Evolutionary conservation across 2,329 filamentous ascomycete genomes (phyloP).

Genomic region (Hypocrella siamensis): DNA sequence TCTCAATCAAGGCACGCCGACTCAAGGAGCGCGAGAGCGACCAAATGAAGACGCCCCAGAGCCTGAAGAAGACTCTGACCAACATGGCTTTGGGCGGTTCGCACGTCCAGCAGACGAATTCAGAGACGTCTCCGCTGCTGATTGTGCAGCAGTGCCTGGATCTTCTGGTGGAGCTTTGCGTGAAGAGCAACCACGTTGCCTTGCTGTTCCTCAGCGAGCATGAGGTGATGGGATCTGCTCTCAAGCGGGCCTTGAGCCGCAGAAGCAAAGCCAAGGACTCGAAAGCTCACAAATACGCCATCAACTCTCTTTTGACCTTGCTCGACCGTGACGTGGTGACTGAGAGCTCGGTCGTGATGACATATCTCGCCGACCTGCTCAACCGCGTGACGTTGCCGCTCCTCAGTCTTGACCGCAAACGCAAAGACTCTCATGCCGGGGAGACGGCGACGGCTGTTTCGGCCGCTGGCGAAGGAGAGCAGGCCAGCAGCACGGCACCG

Average conservation of each 20-base stretch:
- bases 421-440: constrained; percentile 20
- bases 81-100: constrained; percentile 29
- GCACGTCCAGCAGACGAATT: constrained; percentile 37
- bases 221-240: constrained; percentile 54
- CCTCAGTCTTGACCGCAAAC: constrained; percentile 56
- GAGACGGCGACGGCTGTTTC: constrained; percentile 14
- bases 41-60: constrained; percentile 66
- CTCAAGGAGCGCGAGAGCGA: constrained; percentile 44
- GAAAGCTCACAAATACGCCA: constrained; percentile 72
- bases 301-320: constrained; percentile 78
- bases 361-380: constrained; percentile 72
- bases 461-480: constrained; percentile 13
- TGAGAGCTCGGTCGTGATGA: constrained; percentile 95
- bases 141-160: constrained; percentile 92
- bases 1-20: constrained; percentile 82
- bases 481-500: not conserved
- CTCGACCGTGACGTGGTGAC: constrained; percentile 91
- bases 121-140: constrained; percentile 83
- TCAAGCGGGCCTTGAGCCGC: constrained; percentile 61
- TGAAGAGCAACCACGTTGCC: constrained; percentile 73
- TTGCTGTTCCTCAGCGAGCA: constrained; percentile 92
- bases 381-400: constrained; percentile 81
- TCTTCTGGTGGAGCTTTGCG: constrained; percentile 68
- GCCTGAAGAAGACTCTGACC: constrained; percentile 59
- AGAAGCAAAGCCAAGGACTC: constrained; percentile 83